Percentiles rank a stretch among this genome's conserved stretches.
Conservation (phyloP, 2,329 filamentous ascomycete genomes). For the Alternaria hordeiaustralica region DNA sequence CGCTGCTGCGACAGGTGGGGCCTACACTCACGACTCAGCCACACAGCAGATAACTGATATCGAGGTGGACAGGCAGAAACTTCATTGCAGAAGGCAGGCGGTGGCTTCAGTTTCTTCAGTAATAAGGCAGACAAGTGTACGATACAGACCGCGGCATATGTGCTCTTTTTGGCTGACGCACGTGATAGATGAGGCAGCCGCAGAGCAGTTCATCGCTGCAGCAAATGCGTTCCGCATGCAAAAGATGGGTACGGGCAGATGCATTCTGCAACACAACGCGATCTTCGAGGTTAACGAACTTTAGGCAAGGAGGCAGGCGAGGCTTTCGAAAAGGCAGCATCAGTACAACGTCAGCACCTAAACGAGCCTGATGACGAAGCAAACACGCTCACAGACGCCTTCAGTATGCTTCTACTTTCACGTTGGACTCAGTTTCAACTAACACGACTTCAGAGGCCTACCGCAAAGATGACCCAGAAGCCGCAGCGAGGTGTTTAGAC, state of each 20-base stretch:
- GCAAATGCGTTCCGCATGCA: slow-evolving; percentile 92
- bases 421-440: slow-evolving; percentile 1
- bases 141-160: neutral
- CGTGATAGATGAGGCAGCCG: slow-evolving; percentile 72
- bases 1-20: slow-evolving; percentile 48
- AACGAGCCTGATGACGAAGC: slow-evolving; percentile 93
- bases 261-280: neutral
- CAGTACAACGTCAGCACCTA: slow-evolving; percentile 78
- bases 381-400: slow-evolving; percentile 86
- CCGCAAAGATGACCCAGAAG: slow-evolving; percentile 80
- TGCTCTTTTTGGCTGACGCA: slow-evolving; percentile 22
- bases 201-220: slow-evolving; percentile 85
- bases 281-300: slow-evolving; percentile 9
- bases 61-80: slow-evolving; percentile 77
- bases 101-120: slow-evolving; percentile 90
- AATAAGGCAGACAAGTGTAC: slow-evolving; percentile 79
- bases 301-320: slow-evolving; percentile 83
- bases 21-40: slow-evolving; percentile 36
- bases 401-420: slow-evolving; percentile 57
- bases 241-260: slow-evolving; percentile 69
- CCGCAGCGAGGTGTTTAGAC: slow-evolving; percentile 81
- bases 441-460: slow-evolving; percentile 68
- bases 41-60: slow-evolving; percentile 36
- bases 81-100: slow-evolving; percentile 72
- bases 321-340: slow-evolving; percentile 84